These are phyloP conservation scores for Globisporangium rhizosaccharum DNA, from an alignment of 352 stramenopile species.

Conservation along the genomic window DNA sequence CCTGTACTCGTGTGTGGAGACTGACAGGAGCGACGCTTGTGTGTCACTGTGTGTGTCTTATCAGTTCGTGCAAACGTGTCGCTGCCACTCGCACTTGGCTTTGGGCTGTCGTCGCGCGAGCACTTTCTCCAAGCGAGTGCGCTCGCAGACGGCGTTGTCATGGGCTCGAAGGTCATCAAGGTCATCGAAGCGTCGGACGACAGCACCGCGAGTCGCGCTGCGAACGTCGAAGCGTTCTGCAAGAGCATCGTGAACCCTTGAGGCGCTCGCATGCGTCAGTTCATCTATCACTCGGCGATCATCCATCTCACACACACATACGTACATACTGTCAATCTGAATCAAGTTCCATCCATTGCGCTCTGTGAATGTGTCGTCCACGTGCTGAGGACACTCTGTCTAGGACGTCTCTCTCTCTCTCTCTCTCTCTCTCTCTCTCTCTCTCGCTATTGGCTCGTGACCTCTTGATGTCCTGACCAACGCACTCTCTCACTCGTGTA, in stretches of 20 bases:
- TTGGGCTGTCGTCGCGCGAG: slow-evolving; percentile 94
- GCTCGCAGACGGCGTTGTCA: slow-evolving; percentile 89
- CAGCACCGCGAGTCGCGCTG: slow-evolving; percentile 59
- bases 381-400: no score
- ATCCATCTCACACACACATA: neutral
- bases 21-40: slow-evolving; percentile 3
- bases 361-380: neutral
- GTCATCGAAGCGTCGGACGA: slow-evolving; percentile 66
- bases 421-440: no score
- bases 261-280: neutral
- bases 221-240: slow-evolving; percentile 69
- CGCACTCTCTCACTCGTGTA: neutral
- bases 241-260: slow-evolving; percentile 61
- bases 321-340: neutral
- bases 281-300: no score
- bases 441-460: neutral
- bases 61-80: slow-evolving; percentile 79
- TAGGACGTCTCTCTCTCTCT: no score
- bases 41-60: slow-evolving; percentile 5
- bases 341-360: neutral
- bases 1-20: neutral
- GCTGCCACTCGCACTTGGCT: slow-evolving; percentile 93
- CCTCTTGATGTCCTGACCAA: neutral
- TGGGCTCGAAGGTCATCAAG: slow-evolving; percentile 86
- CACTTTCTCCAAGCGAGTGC: slow-evolving; percentile 89